Evolutionary conservation across 1,284 basidiomycete species (phyloP), one percentile per base, ranked within the genome.

Genomic region (Cutaneotrichosporon sp.): DNA sequence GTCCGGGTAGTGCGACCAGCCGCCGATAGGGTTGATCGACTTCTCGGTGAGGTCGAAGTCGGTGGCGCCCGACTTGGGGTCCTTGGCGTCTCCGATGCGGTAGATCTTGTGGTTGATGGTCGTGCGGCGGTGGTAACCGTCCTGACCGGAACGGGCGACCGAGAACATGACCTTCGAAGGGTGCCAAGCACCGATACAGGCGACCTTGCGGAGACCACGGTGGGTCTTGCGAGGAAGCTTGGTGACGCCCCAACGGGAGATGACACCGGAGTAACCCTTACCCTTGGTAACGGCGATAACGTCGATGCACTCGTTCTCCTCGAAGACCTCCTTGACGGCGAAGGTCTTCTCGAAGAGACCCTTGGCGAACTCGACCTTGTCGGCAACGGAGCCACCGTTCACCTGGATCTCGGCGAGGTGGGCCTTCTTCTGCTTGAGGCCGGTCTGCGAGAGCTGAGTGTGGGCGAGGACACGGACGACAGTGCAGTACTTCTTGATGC

Each of bases 351-450:
- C 96, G 70, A 99, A 98, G 76, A 97, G 81, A 49, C 84, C 85
- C 68, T 93, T 87, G 63, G 93, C 90, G 70, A 87, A 98, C 75
- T 93, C 89, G 76, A 98, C 93, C 83, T 99, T 99, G 83, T 98
- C 94, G 42, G 91, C 83, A 63, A 97, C 77, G 38, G 88, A 89
- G 61, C 96, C 96, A 78, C 96, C 96, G 80, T 99, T 98, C 74
- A 99, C 85, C 80, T 99, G 94, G 76, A 99, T 94, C 82, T 99
- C 96, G 93, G 97, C 97, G 51, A 99, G 83, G 80, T 99, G 94
- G 33, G 94, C 94, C 84, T 94, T 98, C 90, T 98, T 98, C 81
- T 98, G 96, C 72, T 83, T 84, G 68, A 98, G 86, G 72, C 92
- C 90, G 35, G 96, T 99, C 84, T 96, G 93, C 80, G 88, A 85